A percentile compares a stretch with the other conserved stretches of the same genome.
Conservation (phyloP, 1,284 basidiomycete species). For the Veloporphyrellus conicus region DNA sequence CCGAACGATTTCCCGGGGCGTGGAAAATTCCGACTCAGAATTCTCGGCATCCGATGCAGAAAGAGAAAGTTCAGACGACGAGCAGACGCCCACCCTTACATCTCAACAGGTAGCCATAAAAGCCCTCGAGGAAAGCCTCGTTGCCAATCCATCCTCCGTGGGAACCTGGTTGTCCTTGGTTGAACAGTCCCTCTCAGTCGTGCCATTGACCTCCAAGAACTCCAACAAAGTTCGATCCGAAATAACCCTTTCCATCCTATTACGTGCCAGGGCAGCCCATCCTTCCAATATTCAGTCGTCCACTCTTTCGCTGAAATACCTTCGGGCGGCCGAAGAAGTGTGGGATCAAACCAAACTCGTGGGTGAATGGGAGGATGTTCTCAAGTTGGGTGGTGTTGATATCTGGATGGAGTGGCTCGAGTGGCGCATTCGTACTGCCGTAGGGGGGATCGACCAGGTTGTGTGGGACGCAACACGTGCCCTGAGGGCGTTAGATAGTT, state of each 20-base stretch:
- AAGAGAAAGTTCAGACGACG: conserved; percentile 34
- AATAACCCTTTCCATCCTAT: conserved; percentile 62
- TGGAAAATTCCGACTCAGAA: conserved; percentile 41
- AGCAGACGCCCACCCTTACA: conserved; percentile 38
- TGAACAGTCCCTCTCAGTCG: conserved; percentile 53
- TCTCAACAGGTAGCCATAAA: conserved; percentile 57
- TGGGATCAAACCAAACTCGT: conserved; percentile 55
- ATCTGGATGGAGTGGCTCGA: conserved; percentile 75
- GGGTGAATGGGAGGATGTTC: conserved; percentile 70
- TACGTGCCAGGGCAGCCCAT: conserved; percentile 58
- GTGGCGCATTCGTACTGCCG: conserved; percentile 55
- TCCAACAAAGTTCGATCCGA: conserved; percentile 62
- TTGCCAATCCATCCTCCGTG: conserved; percentile 48
- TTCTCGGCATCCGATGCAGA: conserved; percentile 39
- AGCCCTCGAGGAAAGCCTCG: conserved; percentile 53
- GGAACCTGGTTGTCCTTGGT: conserved; percentile 66
- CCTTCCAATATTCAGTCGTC: conserved; percentile 48
- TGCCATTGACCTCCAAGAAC: conserved; percentile 61
- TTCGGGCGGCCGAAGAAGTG: conserved; percentile 67
- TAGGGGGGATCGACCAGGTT: conserved; percentile 48
- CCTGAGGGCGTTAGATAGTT: conserved; percentile 36
- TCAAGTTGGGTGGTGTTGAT: conserved; percentile 47
- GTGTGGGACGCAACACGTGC: conserved; percentile 47
- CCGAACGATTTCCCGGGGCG: conserved; percentile 44
- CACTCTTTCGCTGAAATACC: conserved; percentile 55